Base-by-base conservation (phyloP, 805 yeast genomes). In the Kuraishia capsulata region DNA sequence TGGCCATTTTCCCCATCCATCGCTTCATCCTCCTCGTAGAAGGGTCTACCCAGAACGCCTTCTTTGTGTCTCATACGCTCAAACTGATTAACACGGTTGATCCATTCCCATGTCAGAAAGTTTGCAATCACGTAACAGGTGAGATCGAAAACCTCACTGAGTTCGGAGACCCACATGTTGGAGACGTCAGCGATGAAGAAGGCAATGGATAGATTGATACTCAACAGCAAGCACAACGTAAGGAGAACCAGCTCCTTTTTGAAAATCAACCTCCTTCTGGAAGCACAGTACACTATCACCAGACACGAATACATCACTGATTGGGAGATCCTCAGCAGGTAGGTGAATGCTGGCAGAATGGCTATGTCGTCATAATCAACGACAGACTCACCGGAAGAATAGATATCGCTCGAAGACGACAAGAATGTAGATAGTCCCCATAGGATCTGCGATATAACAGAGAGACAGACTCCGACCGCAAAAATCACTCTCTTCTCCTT, bases 81-180 rank as follows among this genome's bases (percentile, higher is more conserved):
- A 30, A 80, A 55, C 10, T 70, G 63, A 37, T 71, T 70, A 39
- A 80, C 67, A 44, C 82, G 66, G 50, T 81, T 83, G 43, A 82
- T 70, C 90, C 94, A 86, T 56, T 84, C 94, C 92, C 94, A 83
- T 1, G 84, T 84, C 9, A 81, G 68, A 5, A 81, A 81, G 23
- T 85, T 81, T 26, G 85, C 72, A 17, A 81, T 65, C 6, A 82
- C 73, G 52, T 79, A 81, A n/a, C 81, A 72, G 1, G 83, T 78
- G 16, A 84, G 72, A 33, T 81, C 78, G 56, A 83, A 81, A 33
- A 83, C 64, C 51, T 83, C 90, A 17, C 87, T 76, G 37, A 83
- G 62, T 44, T 79, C 82, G 41, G 72, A 72, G n/a, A 79, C 77
- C 83, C 88, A 85, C 4, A 78, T 67, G 53, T 76, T 78, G 1